phyloP scores from a whole-genome alignment of 2,329 filamentous ascomycete species.

The Aspergillus brunneoviolaceus region DNA sequence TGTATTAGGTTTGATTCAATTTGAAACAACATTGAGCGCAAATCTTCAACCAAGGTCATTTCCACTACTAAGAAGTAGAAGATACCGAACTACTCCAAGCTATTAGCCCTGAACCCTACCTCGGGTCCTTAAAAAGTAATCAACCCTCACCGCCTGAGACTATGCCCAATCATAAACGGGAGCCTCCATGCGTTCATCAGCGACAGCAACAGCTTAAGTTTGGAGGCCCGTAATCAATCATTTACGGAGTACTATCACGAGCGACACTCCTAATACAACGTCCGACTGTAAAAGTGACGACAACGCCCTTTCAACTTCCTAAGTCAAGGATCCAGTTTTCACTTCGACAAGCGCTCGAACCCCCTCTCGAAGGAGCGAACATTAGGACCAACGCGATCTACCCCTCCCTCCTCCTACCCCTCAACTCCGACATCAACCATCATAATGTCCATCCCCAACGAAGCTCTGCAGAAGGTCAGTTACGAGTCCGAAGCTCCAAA shows the following conservation, averaged over 20 bases:
- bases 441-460: conserved; percentile 88
- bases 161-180: conserved; percentile 8
- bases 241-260: background rate
- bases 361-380: background rate
- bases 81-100: background rate
- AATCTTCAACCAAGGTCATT: background rate
- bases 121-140: conserved; percentile 8
- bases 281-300: background rate
- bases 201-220: background rate
- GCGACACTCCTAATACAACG: background rate
- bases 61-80: background rate
- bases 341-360: background rate
- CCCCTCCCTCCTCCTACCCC: background rate
- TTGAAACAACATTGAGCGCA: background rate
- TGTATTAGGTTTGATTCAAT: conserved; percentile 12
- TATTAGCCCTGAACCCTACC: conserved; percentile 23
- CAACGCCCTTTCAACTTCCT: background rate
- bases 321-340: background rate
- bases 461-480: conserved; percentile 84
- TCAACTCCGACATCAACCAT: conserved; percentile 9
- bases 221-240: background rate
- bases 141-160: conserved; percentile 8
- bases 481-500: background rate
- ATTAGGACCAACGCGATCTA: background rate
- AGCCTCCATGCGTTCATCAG: conserved; percentile 16